Evolutionary conservation across 2,329 filamentous ascomycete genomes (phyloP).

Genomic region (Alternaria sp.): DNA sequence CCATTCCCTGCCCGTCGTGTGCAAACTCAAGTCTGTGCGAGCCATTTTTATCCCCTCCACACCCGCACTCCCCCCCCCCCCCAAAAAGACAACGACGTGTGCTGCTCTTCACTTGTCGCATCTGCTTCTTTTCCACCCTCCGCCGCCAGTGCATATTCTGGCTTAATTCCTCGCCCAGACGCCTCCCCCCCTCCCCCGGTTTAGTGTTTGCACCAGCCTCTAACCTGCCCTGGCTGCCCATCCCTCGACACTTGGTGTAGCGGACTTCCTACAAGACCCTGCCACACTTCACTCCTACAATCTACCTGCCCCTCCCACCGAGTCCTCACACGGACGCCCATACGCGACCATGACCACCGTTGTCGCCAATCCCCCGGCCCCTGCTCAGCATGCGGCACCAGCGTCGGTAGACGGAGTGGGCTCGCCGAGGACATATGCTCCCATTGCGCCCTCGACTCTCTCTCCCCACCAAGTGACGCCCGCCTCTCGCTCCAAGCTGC

Average conservation of each 20-base stretch:
- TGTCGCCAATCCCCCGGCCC: constrained; percentile 55
- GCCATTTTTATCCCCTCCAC: constrained; percentile 37
- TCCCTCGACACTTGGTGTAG: constrained; percentile 49
- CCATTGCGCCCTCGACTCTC: constrained; percentile 55
- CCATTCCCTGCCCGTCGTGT: constrained; percentile 11
- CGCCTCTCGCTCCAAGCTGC: constrained; percentile 49
- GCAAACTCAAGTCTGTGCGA: constrained; percentile 27
- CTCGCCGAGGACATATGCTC: constrained; percentile 55
- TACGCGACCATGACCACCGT: constrained; percentile 57
- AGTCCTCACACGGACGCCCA: constrained; percentile 27
- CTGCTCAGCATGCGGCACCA: constrained; percentile 51
- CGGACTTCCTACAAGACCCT: constrained; percentile 45
- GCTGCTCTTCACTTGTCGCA: constrained; percentile 9
- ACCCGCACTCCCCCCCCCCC: constrained; percentile 22
- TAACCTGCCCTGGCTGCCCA: constrained; percentile 39
- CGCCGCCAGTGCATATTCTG: constrained; percentile 3
- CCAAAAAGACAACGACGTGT: constrained; percentile 21
- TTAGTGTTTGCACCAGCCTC: constrained; percentile 40
- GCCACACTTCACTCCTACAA: constrained; percentile 46
- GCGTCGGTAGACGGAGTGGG: constrained; percentile 48
- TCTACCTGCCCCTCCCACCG: constrained; percentile 35
- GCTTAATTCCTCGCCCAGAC: constrained; percentile 8
- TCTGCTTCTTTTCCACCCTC: constrained; percentile 11
- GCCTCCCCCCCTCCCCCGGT: constrained; percentile 12
- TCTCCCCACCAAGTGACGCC: constrained; percentile 52